A percentile compares a stretch with the other conserved stretches of the same genome.
These are phyloP conservation scores for Neopestalotiopsis sp. DNA, from an alignment of 2,329 filamentous ascomycete species.

Conservation along the genomic window DNA sequence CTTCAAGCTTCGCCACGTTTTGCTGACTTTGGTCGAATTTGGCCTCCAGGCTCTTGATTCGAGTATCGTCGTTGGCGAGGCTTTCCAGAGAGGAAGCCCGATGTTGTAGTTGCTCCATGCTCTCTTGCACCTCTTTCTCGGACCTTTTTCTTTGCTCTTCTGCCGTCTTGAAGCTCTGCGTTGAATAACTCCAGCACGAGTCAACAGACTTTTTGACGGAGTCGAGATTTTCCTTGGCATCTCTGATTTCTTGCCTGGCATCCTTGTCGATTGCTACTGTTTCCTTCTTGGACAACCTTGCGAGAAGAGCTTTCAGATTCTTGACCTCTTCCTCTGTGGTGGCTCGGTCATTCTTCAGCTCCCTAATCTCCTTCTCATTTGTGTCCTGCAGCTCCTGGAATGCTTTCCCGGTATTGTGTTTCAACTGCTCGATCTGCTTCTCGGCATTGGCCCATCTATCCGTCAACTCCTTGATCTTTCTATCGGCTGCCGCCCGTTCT, in stretches of 20 bases:
- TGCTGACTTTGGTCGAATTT: not conserved
- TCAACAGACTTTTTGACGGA: not conserved
- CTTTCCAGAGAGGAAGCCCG: not conserved
- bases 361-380: not conserved
- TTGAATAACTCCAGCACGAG: not conserved
- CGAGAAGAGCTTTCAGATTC: not conserved
- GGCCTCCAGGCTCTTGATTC: not conserved
- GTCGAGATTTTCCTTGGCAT: not conserved
- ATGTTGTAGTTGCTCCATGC: not conserved
- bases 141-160: not conserved
- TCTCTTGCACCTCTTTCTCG: not conserved
- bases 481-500: not conserved
- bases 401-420: not conserved
- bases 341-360: not conserved
- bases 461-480: not conserved
- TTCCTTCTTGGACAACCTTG: not conserved
- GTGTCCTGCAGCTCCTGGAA: not conserved
- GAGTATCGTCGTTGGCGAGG: too few relatives aligned
- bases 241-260: not conserved
- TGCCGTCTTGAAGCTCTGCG: not conserved
- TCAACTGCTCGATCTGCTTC: not conserved
- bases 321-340: not conserved
- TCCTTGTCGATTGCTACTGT: not conserved
- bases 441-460: not conserved
- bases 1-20: not conserved